Percentiles rank a stretch among this genome's conserved stretches.
These are phyloP conservation scores for Beauveria asiatica DNA, from an alignment of 2,329 filamentous ascomycete species.

Conservation along the genomic window DNA sequence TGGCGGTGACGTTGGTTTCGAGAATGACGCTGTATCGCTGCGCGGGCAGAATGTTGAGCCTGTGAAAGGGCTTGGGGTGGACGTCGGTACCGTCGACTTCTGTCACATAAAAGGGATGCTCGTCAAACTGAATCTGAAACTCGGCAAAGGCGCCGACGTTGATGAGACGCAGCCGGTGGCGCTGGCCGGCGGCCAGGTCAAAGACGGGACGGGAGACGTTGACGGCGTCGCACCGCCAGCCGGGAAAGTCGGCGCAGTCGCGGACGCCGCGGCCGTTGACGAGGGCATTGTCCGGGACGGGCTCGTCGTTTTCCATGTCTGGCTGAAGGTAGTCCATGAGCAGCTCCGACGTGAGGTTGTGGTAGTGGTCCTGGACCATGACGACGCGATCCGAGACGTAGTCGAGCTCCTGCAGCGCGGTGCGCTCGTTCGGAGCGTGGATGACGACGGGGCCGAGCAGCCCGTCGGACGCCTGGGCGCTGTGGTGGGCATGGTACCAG, in stretches of 20 bases:
- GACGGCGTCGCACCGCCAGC: slow-evolving; percentile 36
- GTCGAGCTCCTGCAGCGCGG: slow-evolving; percentile 18
- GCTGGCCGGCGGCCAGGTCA: slow-evolving; percentile 42
- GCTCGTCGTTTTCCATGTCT: slow-evolving; percentile 51
- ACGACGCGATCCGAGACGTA: slow-evolving; percentile 47
- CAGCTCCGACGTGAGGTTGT: slow-evolving; percentile 44
- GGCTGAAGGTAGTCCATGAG: slow-evolving; percentile 46
- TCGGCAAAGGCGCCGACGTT: slow-evolving; percentile 65
- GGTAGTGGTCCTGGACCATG: slow-evolving; percentile 68
- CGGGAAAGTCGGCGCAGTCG: slow-evolving; percentile 24
- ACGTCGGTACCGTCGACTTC: slow-evolving; percentile 65
- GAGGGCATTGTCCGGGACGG: slow-evolving; percentile 55
- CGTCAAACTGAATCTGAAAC: slow-evolving; percentile 63
- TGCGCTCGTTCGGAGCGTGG: slow-evolving; percentile 42
- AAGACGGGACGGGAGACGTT: slow-evolving; percentile 29
- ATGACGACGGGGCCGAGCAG: slow-evolving; percentile 59
- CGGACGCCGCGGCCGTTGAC: slow-evolving; percentile 47
- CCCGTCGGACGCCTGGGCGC: slow-evolving; percentile 59
- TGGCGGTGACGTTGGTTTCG: slow-evolving; percentile 46
- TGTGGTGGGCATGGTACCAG: slow-evolving; percentile 59
- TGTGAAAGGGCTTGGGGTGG: slow-evolving; percentile 47
- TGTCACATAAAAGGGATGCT: slow-evolving; percentile 54
- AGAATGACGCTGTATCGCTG: slow-evolving; percentile 64
- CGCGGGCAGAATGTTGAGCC: slow-evolving; percentile 58
- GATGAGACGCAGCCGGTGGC: slow-evolving; percentile 58